Conservation (phyloP, 2,329 filamentous ascomycete genomes). For the Sporothrix euskadiensis region DNA sequence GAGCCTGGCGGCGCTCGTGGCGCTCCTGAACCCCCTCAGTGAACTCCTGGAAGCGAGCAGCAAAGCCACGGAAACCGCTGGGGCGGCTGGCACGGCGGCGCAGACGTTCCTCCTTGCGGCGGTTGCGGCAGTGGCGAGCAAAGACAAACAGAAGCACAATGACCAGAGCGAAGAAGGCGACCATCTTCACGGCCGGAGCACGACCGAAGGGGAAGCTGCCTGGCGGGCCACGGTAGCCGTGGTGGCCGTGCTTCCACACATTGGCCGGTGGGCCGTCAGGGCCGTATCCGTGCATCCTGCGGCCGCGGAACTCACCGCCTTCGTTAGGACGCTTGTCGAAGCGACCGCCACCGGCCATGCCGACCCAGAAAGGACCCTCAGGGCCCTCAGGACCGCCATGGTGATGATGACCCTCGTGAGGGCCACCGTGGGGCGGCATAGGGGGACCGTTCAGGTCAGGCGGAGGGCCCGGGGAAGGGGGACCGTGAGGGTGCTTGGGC, state of each 20-base stretch:
- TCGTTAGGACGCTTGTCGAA: neutral
- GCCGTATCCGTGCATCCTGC: conserved; percentile 18
- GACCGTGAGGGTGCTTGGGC: conserved; percentile 19
- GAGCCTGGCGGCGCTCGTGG: conserved; percentile 34
- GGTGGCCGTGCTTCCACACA: conserved; percentile 12
- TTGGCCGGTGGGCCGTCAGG: neutral
- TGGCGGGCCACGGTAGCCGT: neutral
- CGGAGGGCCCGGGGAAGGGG: conserved; percentile 29
- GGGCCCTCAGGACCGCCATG: conserved; percentile 4
- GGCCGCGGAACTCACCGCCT: conserved; percentile 19
- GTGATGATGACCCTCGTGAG: neutral
- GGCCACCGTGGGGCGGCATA: neutral
- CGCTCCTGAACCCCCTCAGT: conserved; percentile 33
- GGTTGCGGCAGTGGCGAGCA: conserved; percentile 36
- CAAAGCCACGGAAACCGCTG: conserved; percentile 10
- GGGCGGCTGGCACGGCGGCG: conserved; percentile 11
- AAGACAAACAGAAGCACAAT: conserved; percentile 35
- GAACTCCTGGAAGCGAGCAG: conserved; percentile 19
- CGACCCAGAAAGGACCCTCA: conserved; percentile 9
- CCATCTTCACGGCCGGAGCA: conserved; percentile 20
- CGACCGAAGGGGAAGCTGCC: neutral
- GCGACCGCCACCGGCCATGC: neutral
- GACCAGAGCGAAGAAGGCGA: conserved; percentile 30
- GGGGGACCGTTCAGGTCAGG: neutral
- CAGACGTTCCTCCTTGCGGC: conserved; percentile 29